Conservation (phyloP, 441 rosid species). For the Mallotus repandus region DNA sequence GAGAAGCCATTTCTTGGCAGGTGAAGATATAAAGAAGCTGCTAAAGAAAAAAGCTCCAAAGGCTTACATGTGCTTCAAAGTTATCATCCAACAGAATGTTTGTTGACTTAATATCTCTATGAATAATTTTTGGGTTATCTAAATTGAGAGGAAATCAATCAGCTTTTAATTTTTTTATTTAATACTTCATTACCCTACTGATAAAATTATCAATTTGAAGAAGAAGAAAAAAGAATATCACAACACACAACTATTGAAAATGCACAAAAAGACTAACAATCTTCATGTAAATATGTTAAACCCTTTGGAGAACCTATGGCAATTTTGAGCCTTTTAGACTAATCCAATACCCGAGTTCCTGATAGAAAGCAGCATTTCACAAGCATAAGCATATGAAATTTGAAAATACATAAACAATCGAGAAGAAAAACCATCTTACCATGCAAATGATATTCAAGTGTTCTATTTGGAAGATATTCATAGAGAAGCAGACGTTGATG, state of each 20-base stretch:
- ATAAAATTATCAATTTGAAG: too few species aligned
- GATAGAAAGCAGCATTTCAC: conserved; percentile 14
- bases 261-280: conserved; percentile 47
- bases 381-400: not conserved
- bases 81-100: conserved; percentile 73
- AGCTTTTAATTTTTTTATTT: not conserved
- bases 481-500: too few species aligned
- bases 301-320: conserved; percentile 93
- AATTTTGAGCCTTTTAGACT: conserved; percentile 71
- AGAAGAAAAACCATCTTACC: too few species aligned
- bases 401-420: too few species aligned
- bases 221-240: not conserved
- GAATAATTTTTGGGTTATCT: conserved; percentile 89
- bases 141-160: conserved; percentile 14
- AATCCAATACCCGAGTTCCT: conserved; percentile 56
- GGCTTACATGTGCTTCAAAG: conserved; percentile 74
- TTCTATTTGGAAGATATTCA: too few species aligned
- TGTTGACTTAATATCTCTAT: conserved; percentile 83
- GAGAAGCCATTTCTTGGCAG: conserved; percentile 2
- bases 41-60: not conserved
- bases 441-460: too few species aligned
- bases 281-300: conserved; percentile 88
- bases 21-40: not conserved
- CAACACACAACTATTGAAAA: not conserved
- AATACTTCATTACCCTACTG: not conserved